Base-by-base conservation (phyloP, 768 basidiomycete species). In the Auriscalpium orientale region DNA sequence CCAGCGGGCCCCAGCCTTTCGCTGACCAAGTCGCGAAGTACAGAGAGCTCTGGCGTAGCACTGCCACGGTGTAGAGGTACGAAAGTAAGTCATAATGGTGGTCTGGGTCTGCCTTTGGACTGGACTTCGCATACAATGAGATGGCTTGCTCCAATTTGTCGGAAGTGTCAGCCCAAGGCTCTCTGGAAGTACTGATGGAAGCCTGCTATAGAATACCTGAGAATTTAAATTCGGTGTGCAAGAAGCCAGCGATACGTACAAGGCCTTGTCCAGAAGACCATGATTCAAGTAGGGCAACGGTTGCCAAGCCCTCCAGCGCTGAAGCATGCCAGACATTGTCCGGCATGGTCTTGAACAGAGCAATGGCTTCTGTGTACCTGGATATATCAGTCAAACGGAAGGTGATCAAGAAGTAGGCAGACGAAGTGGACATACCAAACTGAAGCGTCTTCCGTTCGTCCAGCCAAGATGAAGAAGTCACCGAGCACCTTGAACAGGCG, bases 261-360 rank as follows among this genome's bases (percentile, higher is more conserved):
- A 84, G 66, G 59, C 85, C 86, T 63, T 86, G 79, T n/a, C 80
- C 83, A 46, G 78, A 75, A 22, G 85, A 78, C 92, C 93, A 98
- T 8, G 87, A 85, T 56, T 95, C 92, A 18, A 97, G 75, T 11
- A 95, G 75, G 9, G 82, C 77, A 33, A 87, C 76, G 3, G 88
- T 89, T 2, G 88, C 89, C 63, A 94, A 69, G 4, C 92, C 91
- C 72, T 99, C 97, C 46, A 91, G 73, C 0, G 86, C 84, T 12
- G 87, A 84, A 0, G 91, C 95, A 67, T 94, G 88, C 95, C 95
- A 99, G 28, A 89, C 76, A 21, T 80, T 71, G 68, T 98, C 95
- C 54, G 83, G 81, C 8, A 82, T 77, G 1, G 76, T 75, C 68
- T 86, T 89, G 63, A 92, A 84, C n/a, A 89, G 67, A 35, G 79